Evolutionary conservation across 805 yeast genomes (phyloP), one percentile per base, ranked within the genome.

Genomic region (Saturnispora sekii): DNA sequence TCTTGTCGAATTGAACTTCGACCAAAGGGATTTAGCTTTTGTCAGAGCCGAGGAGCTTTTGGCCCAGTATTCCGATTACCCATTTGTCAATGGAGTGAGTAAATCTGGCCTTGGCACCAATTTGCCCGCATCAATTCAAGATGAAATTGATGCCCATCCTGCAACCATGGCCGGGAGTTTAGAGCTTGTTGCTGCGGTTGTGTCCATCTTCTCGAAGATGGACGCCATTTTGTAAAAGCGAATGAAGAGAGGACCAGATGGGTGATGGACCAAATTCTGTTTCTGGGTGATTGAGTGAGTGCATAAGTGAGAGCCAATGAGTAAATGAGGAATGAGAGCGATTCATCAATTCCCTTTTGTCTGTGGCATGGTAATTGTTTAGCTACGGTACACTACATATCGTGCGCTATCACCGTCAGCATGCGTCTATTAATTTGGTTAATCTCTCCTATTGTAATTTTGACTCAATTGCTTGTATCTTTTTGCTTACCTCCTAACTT

Each of bases 21-120:
- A 87, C 54, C 84, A 79, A 52, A 77, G 97, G 55, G 98, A 93
- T 63, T 79, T 81, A 54, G 97, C 97, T 1, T 84, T 89, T 62
- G 78, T 84, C 4, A 76, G 96, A 58, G 96, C 96, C n/a, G 97
- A 93, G 58, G 97, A 90, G 60, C 64, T 93, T 38, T 70, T 90
- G 51, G 73, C 72, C 43, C 90, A 86, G 55, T 93, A 76, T 58
- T 73, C 94, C 36, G 93, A 86, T 54, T 87, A 68, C 66, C 98
- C 98, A 28, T 93, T 90, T 59, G 48, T 44, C 7, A 65, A 67
- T 48, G 74, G 73, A 50, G 59, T 69, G 12, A 73, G 84, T 40
- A 75, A 21, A 21, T 21, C 80, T 15, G 90, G 90, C 9, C 65
- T 81, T 43, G 87, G 93, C 12, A 69, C 77, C 48, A 87, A 87